Evolutionary conservation across 805 yeast species (phyloP).

Genomic region (Cyberlindnera amylophila): DNA sequence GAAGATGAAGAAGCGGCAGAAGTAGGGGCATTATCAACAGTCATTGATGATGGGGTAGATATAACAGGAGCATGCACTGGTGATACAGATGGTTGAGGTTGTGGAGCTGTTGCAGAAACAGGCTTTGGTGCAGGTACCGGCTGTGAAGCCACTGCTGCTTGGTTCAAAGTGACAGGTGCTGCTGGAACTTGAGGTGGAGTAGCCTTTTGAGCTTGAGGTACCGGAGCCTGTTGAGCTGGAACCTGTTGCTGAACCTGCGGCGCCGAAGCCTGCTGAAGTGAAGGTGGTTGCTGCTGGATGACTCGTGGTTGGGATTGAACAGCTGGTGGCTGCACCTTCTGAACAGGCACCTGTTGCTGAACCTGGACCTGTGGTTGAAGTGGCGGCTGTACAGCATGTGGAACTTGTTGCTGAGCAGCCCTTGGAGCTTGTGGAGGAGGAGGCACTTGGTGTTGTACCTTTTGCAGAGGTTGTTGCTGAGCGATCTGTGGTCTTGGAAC

Average conservation of each 20-base stretch:
- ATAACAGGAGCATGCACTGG: no score
- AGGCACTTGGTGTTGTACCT: constrained; percentile 3
- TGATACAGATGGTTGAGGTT: background rate
- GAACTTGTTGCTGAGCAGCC: constrained; percentile 2
- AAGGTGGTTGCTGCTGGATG: background rate
- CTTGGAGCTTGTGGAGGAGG: constrained; percentile 1
- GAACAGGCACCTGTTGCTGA: background rate
- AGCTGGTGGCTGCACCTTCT: background rate
- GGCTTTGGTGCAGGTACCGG: background rate
- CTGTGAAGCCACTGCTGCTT: no score
- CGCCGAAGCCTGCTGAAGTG: no score
- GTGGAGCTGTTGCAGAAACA: background rate
- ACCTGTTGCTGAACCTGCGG: background rate
- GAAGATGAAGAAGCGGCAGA: no score
- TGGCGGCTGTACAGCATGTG: constrained; percentile 2
- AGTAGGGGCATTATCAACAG: no score
- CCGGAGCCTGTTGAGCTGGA: background rate
- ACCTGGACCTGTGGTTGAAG: constrained; percentile 1
- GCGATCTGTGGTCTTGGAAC: background rate
- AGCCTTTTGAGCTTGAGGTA: background rate
- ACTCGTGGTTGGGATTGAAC: background rate
- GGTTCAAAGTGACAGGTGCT: no score
- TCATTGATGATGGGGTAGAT: no score
- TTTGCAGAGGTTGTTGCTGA: background rate
- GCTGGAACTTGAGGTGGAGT: background rate